phyloP scores from a whole-genome alignment of 1,139 yeast genomes.

The Candida pseudoviswanathii region DNA sequence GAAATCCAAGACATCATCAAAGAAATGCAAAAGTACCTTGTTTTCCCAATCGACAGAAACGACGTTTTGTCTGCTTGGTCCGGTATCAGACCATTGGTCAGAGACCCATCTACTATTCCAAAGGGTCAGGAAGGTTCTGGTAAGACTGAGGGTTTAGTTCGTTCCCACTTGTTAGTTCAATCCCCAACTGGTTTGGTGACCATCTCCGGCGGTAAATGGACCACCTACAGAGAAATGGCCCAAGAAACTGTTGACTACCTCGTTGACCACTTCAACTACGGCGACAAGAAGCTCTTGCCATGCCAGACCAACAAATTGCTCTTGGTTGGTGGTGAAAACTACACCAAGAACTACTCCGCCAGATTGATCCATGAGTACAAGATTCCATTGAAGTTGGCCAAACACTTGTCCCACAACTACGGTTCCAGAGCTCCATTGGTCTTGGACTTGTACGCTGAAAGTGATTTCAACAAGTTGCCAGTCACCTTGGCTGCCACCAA shows the following conservation, averaged over 20 bases:
- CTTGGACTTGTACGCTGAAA: slow-evolving; percentile 60
- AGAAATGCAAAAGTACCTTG: slow-evolving; percentile 87
- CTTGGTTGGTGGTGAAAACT: slow-evolving; percentile 76
- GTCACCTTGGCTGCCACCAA: slow-evolving; percentile 55
- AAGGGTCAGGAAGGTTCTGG: slow-evolving; percentile 47
- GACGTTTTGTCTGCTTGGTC: slow-evolving; percentile 97
- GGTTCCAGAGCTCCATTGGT: slow-evolving; percentile 88
- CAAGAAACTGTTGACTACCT: slow-evolving; percentile 86
- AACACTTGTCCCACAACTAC: slow-evolving; percentile 82
- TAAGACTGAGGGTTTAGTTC: slow-evolving; percentile 80
- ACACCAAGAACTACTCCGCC: slow-evolving; percentile 68
- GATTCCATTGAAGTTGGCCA: slow-evolving; percentile 75
- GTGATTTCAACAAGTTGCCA: slow-evolving; percentile 61
- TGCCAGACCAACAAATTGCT: slow-evolving; percentile 67
- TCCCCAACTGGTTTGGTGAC: slow-evolving; percentile 75
- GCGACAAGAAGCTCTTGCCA: slow-evolving; percentile 42
- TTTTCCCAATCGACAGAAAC: slow-evolving; percentile 84
- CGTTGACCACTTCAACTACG: slow-evolving; percentile 52
- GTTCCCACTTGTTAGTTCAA: slow-evolving; percentile 81
- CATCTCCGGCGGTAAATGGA: slow-evolving; percentile 98
- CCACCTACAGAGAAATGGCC: slow-evolving; percentile 98
- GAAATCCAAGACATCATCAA: slow-evolving; percentile 87
- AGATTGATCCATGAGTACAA: slow-evolving; percentile 80
- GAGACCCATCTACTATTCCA: slow-evolving; percentile 72
- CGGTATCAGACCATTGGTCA: slow-evolving; percentile 92